Evolutionary conservation across 805 yeast genomes (phyloP).

Genomic region (Vanderwaltozyma verrucispora): DNA sequence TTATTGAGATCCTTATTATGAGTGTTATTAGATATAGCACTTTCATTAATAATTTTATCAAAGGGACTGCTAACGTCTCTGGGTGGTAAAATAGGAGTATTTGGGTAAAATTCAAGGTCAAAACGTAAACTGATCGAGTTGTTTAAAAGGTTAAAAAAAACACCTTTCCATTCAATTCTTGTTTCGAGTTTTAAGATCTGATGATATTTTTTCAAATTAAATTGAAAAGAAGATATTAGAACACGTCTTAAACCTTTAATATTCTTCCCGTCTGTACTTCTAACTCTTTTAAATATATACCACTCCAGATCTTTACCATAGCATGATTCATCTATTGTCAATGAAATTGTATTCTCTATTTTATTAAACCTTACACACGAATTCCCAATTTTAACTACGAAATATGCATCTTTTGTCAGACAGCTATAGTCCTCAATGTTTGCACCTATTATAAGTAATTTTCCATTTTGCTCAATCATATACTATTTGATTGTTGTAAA

Average conservation of each 20-base stretch:
- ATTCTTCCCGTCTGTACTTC: background rate
- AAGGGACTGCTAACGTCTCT: too few species aligned
- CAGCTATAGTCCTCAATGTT: too few species aligned
- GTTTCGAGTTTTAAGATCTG: constrained; percentile 1
- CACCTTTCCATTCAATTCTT: constrained; percentile 8
- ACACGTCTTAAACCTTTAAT: constrained; percentile 7
- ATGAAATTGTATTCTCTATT: background rate
- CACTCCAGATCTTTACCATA: constrained; percentile 3
- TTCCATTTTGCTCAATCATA: constrained; percentile 1
- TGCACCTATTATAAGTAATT: background rate
- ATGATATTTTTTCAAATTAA: background rate
- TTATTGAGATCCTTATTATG: too few species aligned
- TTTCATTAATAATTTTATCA: too few species aligned
- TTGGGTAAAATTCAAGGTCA: constrained; percentile 13
- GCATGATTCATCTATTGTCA: background rate
- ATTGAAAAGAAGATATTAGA: constrained; percentile 3
- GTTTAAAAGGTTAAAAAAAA: constrained; percentile 2
- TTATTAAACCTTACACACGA: constrained; percentile 8
- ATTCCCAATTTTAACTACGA: constrained; percentile 6
- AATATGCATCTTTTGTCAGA: constrained; percentile 5
- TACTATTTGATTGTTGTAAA: too few species aligned
- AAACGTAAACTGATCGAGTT: constrained; percentile 1
- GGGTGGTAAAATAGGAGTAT: constrained; percentile 11
- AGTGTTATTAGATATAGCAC: too few species aligned
- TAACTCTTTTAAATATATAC: constrained; percentile 7